These are phyloP conservation scores for Chaetomium globosum DNA, from an alignment of 2,329 filamentous ascomycete genomes.

Conservation along the genomic window DNA sequence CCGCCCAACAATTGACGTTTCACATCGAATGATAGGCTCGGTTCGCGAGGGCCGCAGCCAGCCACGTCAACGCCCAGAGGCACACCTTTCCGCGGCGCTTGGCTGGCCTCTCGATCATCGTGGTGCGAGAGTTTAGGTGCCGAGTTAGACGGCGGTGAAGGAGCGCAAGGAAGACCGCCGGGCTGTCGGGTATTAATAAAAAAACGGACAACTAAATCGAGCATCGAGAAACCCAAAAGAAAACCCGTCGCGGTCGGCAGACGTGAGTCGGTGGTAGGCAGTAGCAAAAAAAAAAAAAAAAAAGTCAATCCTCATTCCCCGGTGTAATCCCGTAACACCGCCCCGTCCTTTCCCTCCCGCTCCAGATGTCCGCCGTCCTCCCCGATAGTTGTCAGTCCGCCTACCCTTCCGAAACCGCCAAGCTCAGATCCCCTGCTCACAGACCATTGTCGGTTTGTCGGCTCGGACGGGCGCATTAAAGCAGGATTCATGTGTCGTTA, in stretches of 20 bases:
- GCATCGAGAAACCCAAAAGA: background rate
- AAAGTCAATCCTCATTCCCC: background rate
- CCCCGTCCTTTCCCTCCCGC: background rate
- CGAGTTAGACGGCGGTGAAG: background rate
- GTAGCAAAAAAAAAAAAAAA: background rate
- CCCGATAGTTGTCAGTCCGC: background rate
- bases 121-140: background rate
- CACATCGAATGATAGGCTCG: background rate
- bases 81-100: constrained; percentile 1
- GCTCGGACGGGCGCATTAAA: background rate
- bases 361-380: constrained; percentile 2
- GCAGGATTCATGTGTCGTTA: background rate
- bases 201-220: constrained; percentile 2
- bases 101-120: background rate
- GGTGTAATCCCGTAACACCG: background rate
- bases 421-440: background rate
- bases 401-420: constrained; percentile 4
- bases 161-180: background rate
- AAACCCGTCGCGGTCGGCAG: background rate
- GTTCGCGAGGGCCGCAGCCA: constrained; percentile 1
- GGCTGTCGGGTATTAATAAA: constrained; percentile 4
- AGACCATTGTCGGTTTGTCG: background rate
- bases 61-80: constrained; percentile 7
- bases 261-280: background rate
- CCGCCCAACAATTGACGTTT: background rate